Evolutionary conservation across 1,284 basidiomycete genomes (phyloP).

Genomic region (Hemileia vastatrix): DNA sequence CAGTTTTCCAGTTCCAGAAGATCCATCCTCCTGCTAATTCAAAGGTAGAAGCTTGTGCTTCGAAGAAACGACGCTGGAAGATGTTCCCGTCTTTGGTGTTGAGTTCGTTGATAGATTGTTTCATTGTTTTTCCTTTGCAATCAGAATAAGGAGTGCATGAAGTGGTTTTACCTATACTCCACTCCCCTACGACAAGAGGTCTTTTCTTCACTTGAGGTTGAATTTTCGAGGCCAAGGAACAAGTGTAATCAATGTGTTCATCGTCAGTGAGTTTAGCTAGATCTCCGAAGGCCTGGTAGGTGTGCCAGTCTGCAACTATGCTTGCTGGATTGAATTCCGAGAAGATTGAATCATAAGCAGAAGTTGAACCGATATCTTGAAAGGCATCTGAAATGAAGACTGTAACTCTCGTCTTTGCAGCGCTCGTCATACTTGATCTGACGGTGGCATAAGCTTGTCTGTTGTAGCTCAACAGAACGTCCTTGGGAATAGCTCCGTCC

Average conservation of each 20-base stretch:
- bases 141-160: slow-evolving; percentile 12
- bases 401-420: slow-evolving; percentile 36
- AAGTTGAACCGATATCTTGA: slow-evolving; percentile 26
- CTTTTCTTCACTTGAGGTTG: not conserved
- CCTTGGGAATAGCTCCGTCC: slow-evolving; percentile 30
- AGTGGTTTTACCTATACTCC: slow-evolving; percentile 1
- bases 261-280: slow-evolving; percentile 29
- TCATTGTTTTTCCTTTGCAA: slow-evolving; percentile 16
- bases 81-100: slow-evolving; percentile 15
- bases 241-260: slow-evolving; percentile 37
- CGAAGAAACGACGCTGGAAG: slow-evolving; percentile 23
- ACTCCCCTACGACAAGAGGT: slow-evolving; percentile 23
- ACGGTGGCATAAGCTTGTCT: slow-evolving; percentile 37
- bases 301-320: slow-evolving; percentile 43
- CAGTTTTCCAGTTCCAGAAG: not conserved
- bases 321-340: no score
- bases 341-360: slow-evolving; percentile 36
- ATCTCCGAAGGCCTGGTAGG: slow-evolving; percentile 38
- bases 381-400: slow-evolving; percentile 45
- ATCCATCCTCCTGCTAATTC: slow-evolving; percentile 11
- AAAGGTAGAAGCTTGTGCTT: slow-evolving; percentile 23
- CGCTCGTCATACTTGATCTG: no score
- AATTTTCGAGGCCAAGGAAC: slow-evolving; percentile 27
- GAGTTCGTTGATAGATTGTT: slow-evolving; percentile 4
- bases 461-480: slow-evolving; percentile 35